phyloP scores from a whole-genome alignment of 192 early-diverging fungal species.

The Backusella luteola region DNA sequence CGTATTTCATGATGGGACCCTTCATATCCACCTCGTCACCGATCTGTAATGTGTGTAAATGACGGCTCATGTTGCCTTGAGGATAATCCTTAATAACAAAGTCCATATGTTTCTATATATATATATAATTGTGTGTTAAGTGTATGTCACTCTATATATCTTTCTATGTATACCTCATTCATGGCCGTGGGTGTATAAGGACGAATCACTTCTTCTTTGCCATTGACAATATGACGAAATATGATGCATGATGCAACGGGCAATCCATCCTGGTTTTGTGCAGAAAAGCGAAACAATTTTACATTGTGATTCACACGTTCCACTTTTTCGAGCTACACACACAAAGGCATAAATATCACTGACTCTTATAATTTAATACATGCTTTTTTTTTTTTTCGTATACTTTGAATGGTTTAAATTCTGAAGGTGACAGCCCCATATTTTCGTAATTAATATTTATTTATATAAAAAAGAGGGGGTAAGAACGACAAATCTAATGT shows the following conservation, averaged over 20 bases:
- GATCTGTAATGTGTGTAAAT: conserved; percentile 57
- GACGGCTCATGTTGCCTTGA: conserved; percentile 54
- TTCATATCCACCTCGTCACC: conserved; percentile 75
- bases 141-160: no score
- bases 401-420: not conserved
- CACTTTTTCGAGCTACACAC: conserved; percentile 34
- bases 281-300: conserved; percentile 60
- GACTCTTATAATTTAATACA: no score
- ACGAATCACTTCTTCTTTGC: conserved; percentile 63
- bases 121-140: not conserved
- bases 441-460: not conserved
- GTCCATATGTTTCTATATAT: conserved; percentile 57
- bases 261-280: conserved; percentile 59
- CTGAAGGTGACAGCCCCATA: not conserved
- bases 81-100: conserved; percentile 70
- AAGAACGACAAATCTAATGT: no score
- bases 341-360: not conserved
- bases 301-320: conserved; percentile 73
- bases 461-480: not conserved
- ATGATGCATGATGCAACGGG: conserved; percentile 76
- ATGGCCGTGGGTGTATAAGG: conserved; percentile 71
- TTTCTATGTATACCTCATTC: conserved; percentile 21
- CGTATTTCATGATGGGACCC: conserved; percentile 69
- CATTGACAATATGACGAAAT: conserved; percentile 60
- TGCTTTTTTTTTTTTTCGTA: not conserved